phyloP scores from a whole-genome alignment of 2,329 filamentous ascomycete genomes.

The Ascochyta pisi region DNA sequence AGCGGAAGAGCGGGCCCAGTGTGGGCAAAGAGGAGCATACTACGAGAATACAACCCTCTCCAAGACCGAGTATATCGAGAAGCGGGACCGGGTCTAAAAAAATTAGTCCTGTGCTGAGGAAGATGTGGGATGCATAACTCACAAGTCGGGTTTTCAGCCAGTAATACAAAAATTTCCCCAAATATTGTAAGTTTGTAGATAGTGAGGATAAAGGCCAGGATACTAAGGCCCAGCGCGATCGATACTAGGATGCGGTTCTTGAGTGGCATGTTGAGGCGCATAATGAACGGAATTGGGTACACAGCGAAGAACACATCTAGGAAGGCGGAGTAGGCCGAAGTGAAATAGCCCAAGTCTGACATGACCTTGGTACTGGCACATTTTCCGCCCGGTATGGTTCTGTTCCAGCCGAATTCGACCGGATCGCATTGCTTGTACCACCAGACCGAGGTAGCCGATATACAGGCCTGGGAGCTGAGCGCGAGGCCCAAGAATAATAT shows the following conservation, averaged over 20 bases:
- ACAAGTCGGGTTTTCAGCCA: slow-evolving; percentile 7
- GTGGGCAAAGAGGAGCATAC: slow-evolving; percentile 11
- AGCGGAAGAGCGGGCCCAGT: slow-evolving; percentile 11
- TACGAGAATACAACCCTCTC: slow-evolving; percentile 13
- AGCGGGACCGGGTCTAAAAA: slow-evolving; percentile 8
- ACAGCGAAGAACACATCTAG: slow-evolving; percentile 10
- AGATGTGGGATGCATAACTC: slow-evolving; percentile 3
- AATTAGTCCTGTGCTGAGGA: slow-evolving; percentile 6
- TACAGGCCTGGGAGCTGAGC: slow-evolving; percentile 8
- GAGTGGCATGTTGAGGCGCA: slow-evolving; percentile 9
- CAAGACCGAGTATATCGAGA: slow-evolving; percentile 9
- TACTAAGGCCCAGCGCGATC: slow-evolving; percentile 10
- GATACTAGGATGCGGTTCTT: slow-evolving; percentile 12
- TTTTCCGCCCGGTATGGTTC: slow-evolving; percentile 7
- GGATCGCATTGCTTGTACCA: slow-evolving; percentile 10
- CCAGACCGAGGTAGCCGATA: slow-evolving; percentile 8
- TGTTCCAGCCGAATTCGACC: slow-evolving; percentile 7
- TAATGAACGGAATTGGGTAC: slow-evolving; percentile 8
- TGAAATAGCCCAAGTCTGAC: slow-evolving; percentile 11
- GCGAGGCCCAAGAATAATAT: slow-evolving; percentile 9
- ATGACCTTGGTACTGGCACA: slow-evolving; percentile 11
- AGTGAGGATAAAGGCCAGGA: slow-evolving; percentile 7
- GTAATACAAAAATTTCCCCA: slow-evolving; percentile 8
- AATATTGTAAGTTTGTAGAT: slow-evolving; percentile 13
- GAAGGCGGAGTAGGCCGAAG: slow-evolving; percentile 10